Base-by-base conservation (phyloP, 2,329 filamentous ascomycete species). In the Fonsecaea erecta region DNA sequence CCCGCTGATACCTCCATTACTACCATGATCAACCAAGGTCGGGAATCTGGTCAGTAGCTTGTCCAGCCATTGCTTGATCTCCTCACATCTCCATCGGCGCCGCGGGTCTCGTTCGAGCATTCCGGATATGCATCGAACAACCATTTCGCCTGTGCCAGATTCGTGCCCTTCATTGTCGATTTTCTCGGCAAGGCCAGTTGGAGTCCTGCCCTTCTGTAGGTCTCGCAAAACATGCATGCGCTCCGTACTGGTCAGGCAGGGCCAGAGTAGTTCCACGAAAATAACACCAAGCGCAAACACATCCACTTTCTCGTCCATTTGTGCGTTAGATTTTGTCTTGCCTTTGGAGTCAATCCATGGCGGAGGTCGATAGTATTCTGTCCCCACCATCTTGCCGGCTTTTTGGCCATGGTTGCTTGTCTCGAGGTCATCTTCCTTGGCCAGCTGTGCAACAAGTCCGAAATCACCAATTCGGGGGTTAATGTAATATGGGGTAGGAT, bases 381-480 rank as follows among this genome's bases (percentile, higher is more conserved):
- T 89, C 0, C 86, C 87, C 1, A 88, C 85, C 0, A 82, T 79
- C 53, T 81, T 82, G 68, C 12, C 73, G 74, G 35, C 32, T 18
- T 52, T 63, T 9, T 40, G n/a, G 28, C 26, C 34, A n/a, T 34
- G 54, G 5, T 28, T 35, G 18, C 24, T 26, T 3, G 30, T 18
- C 18, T 51, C 59, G 52, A 48, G 21, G 34, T 52, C 34, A 16
- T 40, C 53, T 16, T 64, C 55, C 34, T 55, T 55, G n/a, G 67
- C 73, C 77, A 43, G 81, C 60, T 85, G 83, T 9, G 85, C 84
- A 3, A 88, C 86, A 3, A 90, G 81, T 1, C 88, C 88, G 71
- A 90, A 90, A 71, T 90, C 88, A 1, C 88, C 88, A 60, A 90
- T 89, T 3, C 86, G 82, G 11, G 88, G 85, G 43, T 82, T 83